Evolutionary conservation across 2,329 filamentous ascomycete genomes (phyloP).

Genomic region (Fusarium sp.): DNA sequence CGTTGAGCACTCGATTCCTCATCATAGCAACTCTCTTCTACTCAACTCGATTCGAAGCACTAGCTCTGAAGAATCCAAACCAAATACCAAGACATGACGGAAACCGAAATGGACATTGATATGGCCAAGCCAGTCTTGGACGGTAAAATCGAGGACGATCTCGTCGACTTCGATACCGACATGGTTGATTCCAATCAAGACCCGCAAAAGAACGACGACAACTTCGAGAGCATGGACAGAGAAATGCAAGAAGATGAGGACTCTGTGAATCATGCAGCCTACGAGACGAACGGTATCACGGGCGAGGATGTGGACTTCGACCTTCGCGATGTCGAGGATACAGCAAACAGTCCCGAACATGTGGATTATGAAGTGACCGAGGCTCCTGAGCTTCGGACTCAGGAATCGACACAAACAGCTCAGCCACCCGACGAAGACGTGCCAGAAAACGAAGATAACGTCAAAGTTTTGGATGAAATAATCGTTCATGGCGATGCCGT

Average conservation of each 20-base stretch:
- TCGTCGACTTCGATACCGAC: conserved; percentile 55
- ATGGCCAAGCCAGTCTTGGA: conserved; percentile 43
- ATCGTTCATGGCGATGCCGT: not conserved
- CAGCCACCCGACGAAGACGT: conserved; percentile 2
- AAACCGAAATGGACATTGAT: conserved; percentile 51
- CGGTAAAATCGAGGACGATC: conserved; percentile 48
- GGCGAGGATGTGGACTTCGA: conserved; percentile 39
- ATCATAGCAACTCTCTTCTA: not conserved
- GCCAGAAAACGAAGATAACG: conserved; percentile 9
- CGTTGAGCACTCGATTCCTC: not conserved
- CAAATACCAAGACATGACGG: conserved; percentile 40
- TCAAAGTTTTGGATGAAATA: conserved; percentile 13
- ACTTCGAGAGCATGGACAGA: conserved; percentile 22
- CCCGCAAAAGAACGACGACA: conserved; percentile 8
- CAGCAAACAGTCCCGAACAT: conserved; percentile 12
- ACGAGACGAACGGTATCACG: conserved; percentile 38
- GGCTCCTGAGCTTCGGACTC: conserved; percentile 10
- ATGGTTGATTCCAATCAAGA: conserved; percentile 41
- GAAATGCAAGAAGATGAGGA: conserved; percentile 39
- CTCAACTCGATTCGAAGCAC: not conserved
- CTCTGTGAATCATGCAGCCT: conserved; percentile 25
- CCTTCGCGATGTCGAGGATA: conserved; percentile 22
- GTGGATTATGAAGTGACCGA: conserved; percentile 15
- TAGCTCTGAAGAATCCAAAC: not conserved
- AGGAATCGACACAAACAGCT: conserved; percentile 19